Conservation (phyloP, 2,329 filamentous ascomycete genomes). For the Talaromyces sp. region DNA sequence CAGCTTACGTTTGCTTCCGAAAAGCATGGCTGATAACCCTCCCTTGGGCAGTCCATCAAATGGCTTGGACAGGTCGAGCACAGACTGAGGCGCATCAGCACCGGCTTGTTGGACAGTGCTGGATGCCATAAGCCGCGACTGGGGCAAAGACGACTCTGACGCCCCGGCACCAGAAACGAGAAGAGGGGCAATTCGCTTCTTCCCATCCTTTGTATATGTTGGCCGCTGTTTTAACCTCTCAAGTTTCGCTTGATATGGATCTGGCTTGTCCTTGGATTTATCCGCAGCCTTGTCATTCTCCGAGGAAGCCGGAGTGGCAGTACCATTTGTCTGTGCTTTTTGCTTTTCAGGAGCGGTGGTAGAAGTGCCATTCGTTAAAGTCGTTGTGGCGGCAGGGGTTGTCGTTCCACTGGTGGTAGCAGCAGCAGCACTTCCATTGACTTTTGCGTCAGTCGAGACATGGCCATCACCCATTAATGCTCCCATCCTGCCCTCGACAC, state of each 20-base stretch:
- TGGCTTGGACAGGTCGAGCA: constrained; percentile 85
- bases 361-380: constrained; percentile 39
- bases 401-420: constrained; percentile 15
- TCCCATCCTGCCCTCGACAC: constrained; percentile 91
- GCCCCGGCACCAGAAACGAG: constrained; percentile 85
- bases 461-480: constrained; percentile 89
- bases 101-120: constrained; percentile 58
- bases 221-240: constrained; percentile 81
- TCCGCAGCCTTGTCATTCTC: constrained; percentile 34
- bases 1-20: constrained; percentile 89
- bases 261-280: constrained; percentile 33
- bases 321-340: constrained; percentile 33
- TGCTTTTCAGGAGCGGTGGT: constrained; percentile 25
- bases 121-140: constrained; percentile 78
- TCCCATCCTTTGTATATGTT: constrained; percentile 92
- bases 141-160: constrained; percentile 80
- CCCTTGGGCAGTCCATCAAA: constrained; percentile 90
- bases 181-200: constrained; percentile 88
- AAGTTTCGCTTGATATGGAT: constrained; percentile 54
- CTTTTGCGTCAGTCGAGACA: constrained; percentile 46
- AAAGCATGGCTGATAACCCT: constrained; percentile 74
- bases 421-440: constrained; percentile 42
- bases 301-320: constrained; percentile 21
- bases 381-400: not conserved
- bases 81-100: constrained; percentile 69